phyloP scores from a whole-genome alignment of 495 filamentous ascomycete species.

The Hypoxylon lienhwacheense region DNA sequence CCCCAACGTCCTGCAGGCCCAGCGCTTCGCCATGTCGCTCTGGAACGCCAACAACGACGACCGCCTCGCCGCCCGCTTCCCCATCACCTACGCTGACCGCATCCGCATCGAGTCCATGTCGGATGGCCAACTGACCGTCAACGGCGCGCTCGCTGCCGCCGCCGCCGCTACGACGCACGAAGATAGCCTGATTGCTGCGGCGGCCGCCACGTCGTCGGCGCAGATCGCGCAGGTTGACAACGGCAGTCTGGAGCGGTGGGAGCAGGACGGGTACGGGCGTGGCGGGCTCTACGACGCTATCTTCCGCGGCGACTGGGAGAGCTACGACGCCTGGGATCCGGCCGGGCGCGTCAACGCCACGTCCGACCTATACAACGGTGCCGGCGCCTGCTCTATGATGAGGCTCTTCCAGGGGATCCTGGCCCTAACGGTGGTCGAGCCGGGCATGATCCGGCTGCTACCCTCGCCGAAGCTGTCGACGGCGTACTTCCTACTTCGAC shows the following conservation, averaged over 20 bases:
- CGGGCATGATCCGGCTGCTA: conserved; percentile 82
- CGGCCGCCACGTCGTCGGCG: conserved; percentile 47
- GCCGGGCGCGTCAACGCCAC: conserved; percentile 70
- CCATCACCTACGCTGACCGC: conserved; percentile 81
- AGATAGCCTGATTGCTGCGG: conserved; percentile 49
- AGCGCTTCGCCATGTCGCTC: conserved; percentile 76
- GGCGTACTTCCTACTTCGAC: conserved; percentile 83
- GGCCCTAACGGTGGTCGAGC: conserved; percentile 74
- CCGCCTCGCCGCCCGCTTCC: conserved; percentile 57
- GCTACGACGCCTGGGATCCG: conserved; percentile 83
- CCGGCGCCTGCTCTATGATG: conserved; percentile 83
- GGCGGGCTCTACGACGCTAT: conserved; percentile 74
- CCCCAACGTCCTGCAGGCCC: conserved; percentile 69
- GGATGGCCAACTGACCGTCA: conserved; percentile 43
- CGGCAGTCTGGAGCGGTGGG: conserved; percentile 87
- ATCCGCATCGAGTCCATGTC: conserved; percentile 67
- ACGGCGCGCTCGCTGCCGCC: conserved; percentile 34
- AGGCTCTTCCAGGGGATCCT: conserved; percentile 90
- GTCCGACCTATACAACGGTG: conserved; percentile 83
- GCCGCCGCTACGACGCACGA: conserved; percentile 34
- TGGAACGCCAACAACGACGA: conserved; percentile 78
- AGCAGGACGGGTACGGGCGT: conserved; percentile 75
- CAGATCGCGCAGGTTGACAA: conserved; percentile 78
- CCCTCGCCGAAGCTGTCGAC: conserved; percentile 80
- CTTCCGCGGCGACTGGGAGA: conserved; percentile 79